Conservation (phyloP, 257 asterid genomes). For the Rauvolfia tetraphylla region DNA sequence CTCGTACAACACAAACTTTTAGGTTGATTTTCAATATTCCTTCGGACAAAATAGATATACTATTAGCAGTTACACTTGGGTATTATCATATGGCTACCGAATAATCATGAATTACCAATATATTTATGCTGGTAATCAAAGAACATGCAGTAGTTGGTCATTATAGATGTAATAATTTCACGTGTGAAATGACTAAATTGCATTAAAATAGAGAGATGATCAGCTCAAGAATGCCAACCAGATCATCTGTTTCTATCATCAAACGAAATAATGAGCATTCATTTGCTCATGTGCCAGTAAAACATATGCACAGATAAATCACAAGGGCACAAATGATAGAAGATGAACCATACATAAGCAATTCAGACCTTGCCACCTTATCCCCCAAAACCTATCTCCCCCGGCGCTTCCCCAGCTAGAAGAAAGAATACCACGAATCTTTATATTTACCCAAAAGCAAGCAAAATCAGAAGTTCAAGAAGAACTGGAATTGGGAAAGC, state of each 20-base stretch:
- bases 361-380: neutral
- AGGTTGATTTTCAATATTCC: neutral
- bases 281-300: neutral
- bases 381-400: neutral
- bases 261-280: neutral
- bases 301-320: neutral
- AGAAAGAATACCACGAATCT: no score
- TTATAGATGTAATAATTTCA: constrained; percentile 10
- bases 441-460: neutral
- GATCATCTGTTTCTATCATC: neutral
- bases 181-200: neutral
- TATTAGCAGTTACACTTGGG: neutral
- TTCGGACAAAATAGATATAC: neutral
- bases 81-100: neutral
- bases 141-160: neutral
- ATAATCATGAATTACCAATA: neutral
- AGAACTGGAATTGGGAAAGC: no score
- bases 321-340: neutral
- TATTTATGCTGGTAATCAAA: neutral
- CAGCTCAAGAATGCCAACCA: neutral
- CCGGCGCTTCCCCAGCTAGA: neutral
- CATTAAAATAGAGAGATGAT: neutral
- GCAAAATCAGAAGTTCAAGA: no score
- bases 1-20: neutral
- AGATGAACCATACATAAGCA: neutral